These are phyloP conservation scores for Pestalotiopsis sp. DNA, from an alignment of 2,329 filamentous ascomycete genomes.

Conservation along the genomic window DNA sequence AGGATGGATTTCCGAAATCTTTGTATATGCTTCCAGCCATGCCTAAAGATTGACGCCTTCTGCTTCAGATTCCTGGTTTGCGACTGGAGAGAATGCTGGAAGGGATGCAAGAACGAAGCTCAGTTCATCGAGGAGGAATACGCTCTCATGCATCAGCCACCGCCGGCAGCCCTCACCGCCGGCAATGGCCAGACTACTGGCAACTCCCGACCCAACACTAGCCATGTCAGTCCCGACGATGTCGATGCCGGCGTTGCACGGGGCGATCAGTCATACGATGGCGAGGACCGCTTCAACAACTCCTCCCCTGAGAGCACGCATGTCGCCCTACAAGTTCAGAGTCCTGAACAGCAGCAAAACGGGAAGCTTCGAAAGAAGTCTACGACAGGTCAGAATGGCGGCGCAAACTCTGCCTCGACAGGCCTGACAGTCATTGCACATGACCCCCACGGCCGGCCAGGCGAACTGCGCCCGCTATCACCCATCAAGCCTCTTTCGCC, in stretches of 20 bases:
- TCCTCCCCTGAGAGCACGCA: slow-evolving; percentile 71
- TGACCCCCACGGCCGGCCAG: slow-evolving; percentile 37
- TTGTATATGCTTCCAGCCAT: slow-evolving; percentile 96
- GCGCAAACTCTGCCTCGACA: slow-evolving; percentile 46
- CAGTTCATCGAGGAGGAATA: slow-evolving; percentile 75
- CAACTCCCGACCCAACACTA: slow-evolving; percentile 11
- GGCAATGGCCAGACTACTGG: neutral
- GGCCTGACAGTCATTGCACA: slow-evolving; percentile 47
- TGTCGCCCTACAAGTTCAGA: slow-evolving; percentile 36
- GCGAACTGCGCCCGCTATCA: slow-evolving; percentile 59
- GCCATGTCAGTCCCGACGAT: slow-evolving; percentile 17
- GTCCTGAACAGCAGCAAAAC: slow-evolving; percentile 32
- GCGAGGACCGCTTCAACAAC: slow-evolving; percentile 55
- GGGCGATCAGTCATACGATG: slow-evolving; percentile 16
- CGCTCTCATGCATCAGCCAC: slow-evolving; percentile 58
- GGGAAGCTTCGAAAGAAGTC: slow-evolving; percentile 48
- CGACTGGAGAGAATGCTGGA: slow-evolving; percentile 97
- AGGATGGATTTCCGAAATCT: slow-evolving; percentile 98
- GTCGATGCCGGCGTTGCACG: slow-evolving; percentile 29
- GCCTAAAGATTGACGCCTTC: slow-evolving; percentile 93
- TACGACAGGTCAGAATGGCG: slow-evolving; percentile 41
- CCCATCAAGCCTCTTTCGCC: slow-evolving; percentile 69
- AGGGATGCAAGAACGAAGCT: slow-evolving; percentile 89
- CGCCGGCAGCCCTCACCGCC: slow-evolving; percentile 50
- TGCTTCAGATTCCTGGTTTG: slow-evolving; percentile 95